phyloP scores from a whole-genome alignment of 495 filamentous ascomycete genomes.

The Parmelia sp. region DNA sequence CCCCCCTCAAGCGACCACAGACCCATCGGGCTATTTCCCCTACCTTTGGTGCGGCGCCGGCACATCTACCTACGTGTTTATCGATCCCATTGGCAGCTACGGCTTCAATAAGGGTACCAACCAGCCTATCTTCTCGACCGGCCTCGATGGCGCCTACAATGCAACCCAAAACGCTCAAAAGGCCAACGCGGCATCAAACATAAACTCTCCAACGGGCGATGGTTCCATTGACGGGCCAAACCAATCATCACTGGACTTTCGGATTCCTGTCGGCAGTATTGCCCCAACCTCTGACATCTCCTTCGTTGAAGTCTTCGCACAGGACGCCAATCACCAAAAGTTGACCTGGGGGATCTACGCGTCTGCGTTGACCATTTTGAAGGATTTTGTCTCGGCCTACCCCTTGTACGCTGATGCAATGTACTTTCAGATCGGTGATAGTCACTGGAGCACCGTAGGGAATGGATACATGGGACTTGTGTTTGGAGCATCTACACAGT shows the following conservation, averaged over 20 bases:
- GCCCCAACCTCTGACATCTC: neutral
- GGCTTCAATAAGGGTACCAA: slow-evolving; percentile 1
- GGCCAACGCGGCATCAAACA: neutral
- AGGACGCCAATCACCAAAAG: neutral
- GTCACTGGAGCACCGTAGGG: neutral
- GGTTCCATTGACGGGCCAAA: neutral
- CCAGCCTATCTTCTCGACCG: neutral
- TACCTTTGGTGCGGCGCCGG: neutral
- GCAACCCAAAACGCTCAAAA: neutral
- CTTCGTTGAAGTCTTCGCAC: neutral
- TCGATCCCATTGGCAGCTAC: neutral
- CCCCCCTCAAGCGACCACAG: neutral
- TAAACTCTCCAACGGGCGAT: neutral
- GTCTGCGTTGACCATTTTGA: neutral
- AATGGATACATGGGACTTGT: neutral
- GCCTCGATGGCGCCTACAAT: neutral
- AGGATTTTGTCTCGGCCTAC: neutral
- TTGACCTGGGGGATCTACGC: neutral
- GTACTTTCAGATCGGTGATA: neutral
- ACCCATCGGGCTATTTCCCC: neutral
- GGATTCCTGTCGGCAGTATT: neutral
- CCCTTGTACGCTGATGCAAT: neutral
- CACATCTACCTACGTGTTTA: neutral
- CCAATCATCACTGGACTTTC: neutral
- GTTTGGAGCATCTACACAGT: neutral